Conservation (phyloP, 1,139 yeast genomes). For the Kluyveromyces sp. region DNA sequence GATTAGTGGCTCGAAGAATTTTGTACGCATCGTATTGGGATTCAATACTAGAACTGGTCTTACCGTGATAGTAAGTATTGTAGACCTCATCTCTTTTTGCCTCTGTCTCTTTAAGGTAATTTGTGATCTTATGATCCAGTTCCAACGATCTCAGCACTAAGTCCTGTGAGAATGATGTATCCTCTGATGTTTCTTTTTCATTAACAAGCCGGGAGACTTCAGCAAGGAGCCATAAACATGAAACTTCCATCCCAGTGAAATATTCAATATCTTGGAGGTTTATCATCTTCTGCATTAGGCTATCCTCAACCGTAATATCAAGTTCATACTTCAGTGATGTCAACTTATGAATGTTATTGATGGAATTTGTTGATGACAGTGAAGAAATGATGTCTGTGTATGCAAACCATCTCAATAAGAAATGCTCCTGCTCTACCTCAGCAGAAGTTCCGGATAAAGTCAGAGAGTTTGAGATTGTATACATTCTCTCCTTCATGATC, state of each 20-base stretch:
- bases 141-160: slow-evolving; percentile 43
- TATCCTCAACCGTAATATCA: slow-evolving; percentile 7
- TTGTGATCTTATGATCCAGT: slow-evolving; percentile 36
- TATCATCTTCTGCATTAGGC: slow-evolving; percentile 7
- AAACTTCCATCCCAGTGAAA: slow-evolving; percentile 52
- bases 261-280: slow-evolving; percentile 44
- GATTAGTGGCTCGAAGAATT: slow-evolving; percentile 47
- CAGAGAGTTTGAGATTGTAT: slow-evolving; percentile 10
- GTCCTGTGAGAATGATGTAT: slow-evolving; percentile 31
- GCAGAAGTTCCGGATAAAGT: slow-evolving; percentile 13
- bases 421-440: slow-evolving; percentile 45
- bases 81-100: slow-evolving; percentile 32
- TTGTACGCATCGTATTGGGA: slow-evolving; percentile 30
- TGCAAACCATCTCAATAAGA: slow-evolving; percentile 65
- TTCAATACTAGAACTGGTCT: slow-evolving; percentile 3
- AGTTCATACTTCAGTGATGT: slow-evolving; percentile 4
- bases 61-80: neutral
- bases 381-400: slow-evolving; percentile 66
- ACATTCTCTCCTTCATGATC: slow-evolving; percentile 38
- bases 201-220: slow-evolving; percentile 42
- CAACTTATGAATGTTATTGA: neutral
- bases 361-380: slow-evolving; percentile 34
- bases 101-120: slow-evolving; percentile 23
- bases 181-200: slow-evolving; percentile 15
- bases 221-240: slow-evolving; percentile 45